phyloP scores from a whole-genome alignment of 345 rosid genomes.

The Trapa incisa region DNA sequence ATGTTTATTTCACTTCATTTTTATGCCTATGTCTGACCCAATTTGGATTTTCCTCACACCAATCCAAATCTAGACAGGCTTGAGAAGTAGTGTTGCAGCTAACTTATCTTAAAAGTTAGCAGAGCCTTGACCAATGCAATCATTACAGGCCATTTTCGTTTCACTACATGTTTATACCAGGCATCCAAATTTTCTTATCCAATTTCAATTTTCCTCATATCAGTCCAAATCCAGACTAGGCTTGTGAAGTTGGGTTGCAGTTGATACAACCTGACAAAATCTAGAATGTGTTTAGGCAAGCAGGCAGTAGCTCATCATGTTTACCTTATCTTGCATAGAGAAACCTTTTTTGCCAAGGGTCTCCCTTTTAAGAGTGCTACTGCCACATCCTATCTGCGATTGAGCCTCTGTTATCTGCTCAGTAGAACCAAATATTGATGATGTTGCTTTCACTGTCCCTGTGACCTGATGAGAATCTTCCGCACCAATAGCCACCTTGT shows the following conservation, averaged over 20 bases:
- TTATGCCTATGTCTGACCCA: too few species aligned
- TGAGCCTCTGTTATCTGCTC: slow-evolving; percentile 29
- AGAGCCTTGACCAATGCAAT: too few species aligned
- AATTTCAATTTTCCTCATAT: not conserved
- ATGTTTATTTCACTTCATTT: too few species aligned
- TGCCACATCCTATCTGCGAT: slow-evolving; percentile 32
- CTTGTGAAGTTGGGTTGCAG: not conserved
- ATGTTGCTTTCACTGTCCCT: slow-evolving; percentile 20
- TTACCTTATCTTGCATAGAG: slow-evolving; percentile 91
- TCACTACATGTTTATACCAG: not conserved
- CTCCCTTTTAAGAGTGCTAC: slow-evolving; percentile 50
- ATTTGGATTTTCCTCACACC: too few species aligned
- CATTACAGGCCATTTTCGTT: too few species aligned
- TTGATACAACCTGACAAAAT: not conserved
- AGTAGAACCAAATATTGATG: slow-evolving; percentile 18
- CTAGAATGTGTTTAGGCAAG: not conserved
- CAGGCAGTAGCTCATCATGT: not conserved
- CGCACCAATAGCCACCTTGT: slow-evolving; percentile 20
- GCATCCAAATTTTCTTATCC: not conserved
- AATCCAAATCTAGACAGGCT: too few species aligned
- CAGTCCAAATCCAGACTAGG: not conserved
- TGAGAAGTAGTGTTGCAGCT: too few species aligned
- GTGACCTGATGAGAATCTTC: slow-evolving; percentile 23
- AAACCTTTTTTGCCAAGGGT: slow-evolving; percentile 65
- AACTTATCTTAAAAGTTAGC: too few species aligned